Conservation (phyloP, 208 protist genomes). For the Trypanosoma vivax region DNA sequence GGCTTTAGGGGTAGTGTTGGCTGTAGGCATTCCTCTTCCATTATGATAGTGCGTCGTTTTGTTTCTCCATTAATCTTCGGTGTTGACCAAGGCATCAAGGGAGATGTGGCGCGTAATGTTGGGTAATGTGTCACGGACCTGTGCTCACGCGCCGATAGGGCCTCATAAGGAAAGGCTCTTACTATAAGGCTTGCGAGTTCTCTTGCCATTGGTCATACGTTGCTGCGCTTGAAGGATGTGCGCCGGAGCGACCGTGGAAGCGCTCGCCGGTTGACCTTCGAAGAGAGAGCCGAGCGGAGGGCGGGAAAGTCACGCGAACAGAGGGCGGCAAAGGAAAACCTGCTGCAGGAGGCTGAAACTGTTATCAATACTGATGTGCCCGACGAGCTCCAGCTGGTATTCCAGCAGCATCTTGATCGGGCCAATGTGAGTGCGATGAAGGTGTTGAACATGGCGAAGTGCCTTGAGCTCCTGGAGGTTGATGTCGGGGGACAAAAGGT, state of each 20-base stretch:
- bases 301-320: slow-evolving; percentile 65
- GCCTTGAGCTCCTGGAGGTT: slow-evolving; percentile 69
- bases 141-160: too few relatives aligned
- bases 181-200: slow-evolving; percentile 7
- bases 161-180: too few relatives aligned
- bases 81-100: too few relatives aligned
- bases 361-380: slow-evolving; percentile 72
- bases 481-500: slow-evolving; percentile 62
- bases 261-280: slow-evolving; percentile 73
- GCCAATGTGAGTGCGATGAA: slow-evolving; percentile 80
- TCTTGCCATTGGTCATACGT: slow-evolving; percentile 15
- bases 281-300: slow-evolving; percentile 71
- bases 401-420: slow-evolving; percentile 46
- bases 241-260: slow-evolving; percentile 64
- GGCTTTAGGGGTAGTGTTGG: too few relatives aligned
- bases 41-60: too few relatives aligned
- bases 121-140: too few relatives aligned
- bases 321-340: slow-evolving; percentile 49
- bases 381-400: slow-evolving; percentile 60
- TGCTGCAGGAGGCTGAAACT: slow-evolving; percentile 56
- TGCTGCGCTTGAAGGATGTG: slow-evolving; percentile 43
- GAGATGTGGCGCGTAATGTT: too few relatives aligned
- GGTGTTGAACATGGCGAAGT: slow-evolving; percentile 86
- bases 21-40: too few relatives aligned
- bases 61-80: too few relatives aligned